These are phyloP conservation scores for Kuraishia cidri DNA, from an alignment of 805 yeast species.

Conservation along the genomic window DNA sequence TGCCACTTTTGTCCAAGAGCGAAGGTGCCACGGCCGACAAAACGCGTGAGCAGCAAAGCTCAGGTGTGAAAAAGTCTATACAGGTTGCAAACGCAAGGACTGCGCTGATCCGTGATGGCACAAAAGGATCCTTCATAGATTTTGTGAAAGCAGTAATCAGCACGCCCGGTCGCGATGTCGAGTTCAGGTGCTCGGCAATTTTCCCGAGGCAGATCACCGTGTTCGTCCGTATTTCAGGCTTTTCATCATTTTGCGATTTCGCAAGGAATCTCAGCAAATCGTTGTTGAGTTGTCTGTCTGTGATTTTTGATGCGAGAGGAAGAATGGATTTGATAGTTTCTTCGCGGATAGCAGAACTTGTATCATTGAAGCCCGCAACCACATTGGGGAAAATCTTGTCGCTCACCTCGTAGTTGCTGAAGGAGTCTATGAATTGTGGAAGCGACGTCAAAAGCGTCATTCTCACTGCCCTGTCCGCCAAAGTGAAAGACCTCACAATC, in stretches of 20 bases:
- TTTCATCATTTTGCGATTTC: slow-evolving; percentile 68
- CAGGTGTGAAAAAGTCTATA: slow-evolving; percentile 59
- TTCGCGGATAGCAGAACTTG: slow-evolving; percentile 72
- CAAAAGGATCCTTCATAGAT: slow-evolving; percentile 71
- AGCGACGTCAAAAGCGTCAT: slow-evolving; percentile 59
- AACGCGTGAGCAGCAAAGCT: slow-evolving; percentile 70
- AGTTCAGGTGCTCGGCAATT: slow-evolving; percentile 50
- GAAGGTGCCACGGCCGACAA: slow-evolving; percentile 82
- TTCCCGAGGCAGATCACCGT: slow-evolving; percentile 63
- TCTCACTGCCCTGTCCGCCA: slow-evolving; percentile 72
- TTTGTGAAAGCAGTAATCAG: slow-evolving; percentile 81
- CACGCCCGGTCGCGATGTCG: slow-evolving; percentile 55
- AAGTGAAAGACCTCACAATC: slow-evolving; percentile 50
- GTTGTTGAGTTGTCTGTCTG: slow-evolving; percentile 77
- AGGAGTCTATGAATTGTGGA: slow-evolving; percentile 38
- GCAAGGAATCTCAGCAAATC: slow-evolving; percentile 78
- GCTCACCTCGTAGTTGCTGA: slow-evolving; percentile 56
- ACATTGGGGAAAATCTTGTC: slow-evolving; percentile 59
- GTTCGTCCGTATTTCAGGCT: slow-evolving; percentile 69
- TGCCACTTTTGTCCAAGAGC: slow-evolving; percentile 61
- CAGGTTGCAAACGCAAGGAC: slow-evolving; percentile 63
- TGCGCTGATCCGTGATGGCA: slow-evolving; percentile 70
- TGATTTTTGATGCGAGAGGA: slow-evolving; percentile 49
- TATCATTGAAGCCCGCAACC: slow-evolving; percentile 79
- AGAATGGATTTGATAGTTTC: slow-evolving; percentile 64